Percentiles rank a stretch among this genome's conserved stretches.
Evolutionary conservation across 768 basidiomycete genomes (phyloP).

Genomic region (Ramaria rubella): DNA sequence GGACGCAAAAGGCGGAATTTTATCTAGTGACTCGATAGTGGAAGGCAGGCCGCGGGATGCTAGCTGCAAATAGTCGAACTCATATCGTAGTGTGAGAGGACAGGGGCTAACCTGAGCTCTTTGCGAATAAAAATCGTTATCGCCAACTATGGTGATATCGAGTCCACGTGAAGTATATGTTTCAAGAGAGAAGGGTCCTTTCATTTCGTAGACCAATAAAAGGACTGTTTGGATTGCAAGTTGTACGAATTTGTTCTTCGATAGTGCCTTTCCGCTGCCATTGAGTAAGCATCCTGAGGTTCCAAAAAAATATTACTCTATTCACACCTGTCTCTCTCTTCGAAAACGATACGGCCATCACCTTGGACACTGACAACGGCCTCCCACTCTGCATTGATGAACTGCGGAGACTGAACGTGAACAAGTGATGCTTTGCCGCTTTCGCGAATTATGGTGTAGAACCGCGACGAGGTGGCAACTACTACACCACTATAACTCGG

Average conservation of each 20-base stretch:
- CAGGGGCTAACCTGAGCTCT: constrained; percentile 57
- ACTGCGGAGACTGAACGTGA: constrained; percentile 85
- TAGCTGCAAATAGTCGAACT: constrained; percentile 41
- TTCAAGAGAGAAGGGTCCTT: constrained; percentile 37
- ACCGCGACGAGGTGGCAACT: constrained; percentile 87
- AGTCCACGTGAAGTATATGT: constrained; percentile 47
- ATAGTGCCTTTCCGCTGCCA: constrained; percentile 17
- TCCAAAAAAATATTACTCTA: not conserved
- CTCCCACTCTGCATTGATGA: constrained; percentile 70
- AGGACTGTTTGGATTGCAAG: constrained; percentile 79
- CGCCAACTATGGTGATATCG: constrained; percentile 78
- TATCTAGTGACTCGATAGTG: constrained; percentile 54
- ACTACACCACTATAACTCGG: constrained; percentile 78
- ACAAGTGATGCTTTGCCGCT: constrained; percentile 35
- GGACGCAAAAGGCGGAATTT: constrained; percentile 69
- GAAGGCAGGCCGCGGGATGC: constrained; percentile 53
- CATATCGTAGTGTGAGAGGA: constrained; percentile 4
- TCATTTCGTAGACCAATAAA: constrained; percentile 55
- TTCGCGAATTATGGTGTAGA: constrained; percentile 71
- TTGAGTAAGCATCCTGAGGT: not conserved
- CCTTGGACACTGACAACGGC: constrained; percentile 48
- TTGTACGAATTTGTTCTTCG: constrained; percentile 88
- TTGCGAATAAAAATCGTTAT: constrained; percentile 98
- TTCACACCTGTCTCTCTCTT: constrained; percentile 2
- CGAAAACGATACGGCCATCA: constrained; percentile 2